phyloP scores from a whole-genome alignment of 2,329 filamentous ascomycete genomes.

The Nemania serpens region DNA sequence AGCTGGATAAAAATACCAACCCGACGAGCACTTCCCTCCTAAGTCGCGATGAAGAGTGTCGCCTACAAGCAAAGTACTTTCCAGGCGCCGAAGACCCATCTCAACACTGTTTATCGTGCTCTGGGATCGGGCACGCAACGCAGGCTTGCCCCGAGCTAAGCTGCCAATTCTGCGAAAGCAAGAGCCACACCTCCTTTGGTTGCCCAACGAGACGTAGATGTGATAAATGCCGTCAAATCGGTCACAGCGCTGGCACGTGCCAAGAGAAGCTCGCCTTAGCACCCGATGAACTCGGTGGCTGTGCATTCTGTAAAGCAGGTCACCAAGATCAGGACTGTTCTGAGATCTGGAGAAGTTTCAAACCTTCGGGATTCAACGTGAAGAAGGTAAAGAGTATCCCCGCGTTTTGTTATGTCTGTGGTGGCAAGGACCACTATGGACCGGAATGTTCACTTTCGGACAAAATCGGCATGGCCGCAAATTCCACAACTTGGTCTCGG shows the following conservation, averaged over 20 bases:
- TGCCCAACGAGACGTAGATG: slow-evolving; percentile 60
- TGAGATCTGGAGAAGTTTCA: slow-evolving; percentile 63
- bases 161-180: slow-evolving; percentile 55
- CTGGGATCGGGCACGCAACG: slow-evolving; percentile 52
- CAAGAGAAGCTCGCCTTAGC: slow-evolving; percentile 58
- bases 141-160: slow-evolving; percentile 49
- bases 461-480: slow-evolving; percentile 28
- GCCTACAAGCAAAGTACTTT: slow-evolving; percentile 55
- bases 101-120: slow-evolving; percentile 58
- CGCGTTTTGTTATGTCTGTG: slow-evolving; percentile 62
- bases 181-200: slow-evolving; percentile 52
- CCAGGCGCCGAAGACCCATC: slow-evolving; percentile 51
- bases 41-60: slow-evolving; percentile 40
- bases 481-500: slow-evolving; percentile 57
- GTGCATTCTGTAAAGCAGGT: slow-evolving; percentile 62
- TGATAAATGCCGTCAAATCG: slow-evolving; percentile 64
- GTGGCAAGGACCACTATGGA: slow-evolving; percentile 58
- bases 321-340: slow-evolving; percentile 67
- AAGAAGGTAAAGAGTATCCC: slow-evolving; percentile 56
- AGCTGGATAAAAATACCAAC: not conserved
- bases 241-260: slow-evolving; percentile 60
- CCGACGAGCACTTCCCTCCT: not conserved
- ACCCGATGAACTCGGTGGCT: slow-evolving; percentile 60
- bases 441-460: slow-evolving; percentile 54
- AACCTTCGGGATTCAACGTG: slow-evolving; percentile 45